These are phyloP conservation scores for Bipolaris zeicola DNA, from an alignment of 2,329 filamentous ascomycete genomes.

Conservation along the genomic window DNA sequence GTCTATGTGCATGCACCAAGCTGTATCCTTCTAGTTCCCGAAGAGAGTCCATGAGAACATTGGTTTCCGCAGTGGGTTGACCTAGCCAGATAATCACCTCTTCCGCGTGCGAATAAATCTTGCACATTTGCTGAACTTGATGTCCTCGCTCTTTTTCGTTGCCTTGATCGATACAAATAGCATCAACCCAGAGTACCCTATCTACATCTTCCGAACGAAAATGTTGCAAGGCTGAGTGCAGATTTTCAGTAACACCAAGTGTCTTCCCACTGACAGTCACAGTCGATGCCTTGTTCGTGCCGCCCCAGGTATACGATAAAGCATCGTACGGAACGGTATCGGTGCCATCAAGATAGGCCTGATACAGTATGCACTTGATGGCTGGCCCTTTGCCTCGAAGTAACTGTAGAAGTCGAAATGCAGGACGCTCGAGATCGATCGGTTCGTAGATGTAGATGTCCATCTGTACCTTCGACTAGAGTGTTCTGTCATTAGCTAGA, in stretches of 20 bases:
- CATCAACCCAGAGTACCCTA: constrained; percentile 2
- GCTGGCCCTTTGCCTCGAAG: background rate
- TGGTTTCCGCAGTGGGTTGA: background rate
- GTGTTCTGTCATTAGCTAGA: too few relatives aligned
- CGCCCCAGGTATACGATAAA: background rate
- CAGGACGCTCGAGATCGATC: background rate
- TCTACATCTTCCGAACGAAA: background rate
- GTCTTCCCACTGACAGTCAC: background rate
- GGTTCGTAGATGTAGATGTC: background rate
- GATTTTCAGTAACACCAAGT: background rate
- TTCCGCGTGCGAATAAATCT: background rate
- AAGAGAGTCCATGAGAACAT: background rate
- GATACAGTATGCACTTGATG: background rate
- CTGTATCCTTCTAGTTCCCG: background rate
- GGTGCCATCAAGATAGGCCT: background rate
- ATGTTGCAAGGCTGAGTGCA: background rate
- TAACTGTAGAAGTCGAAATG: background rate
- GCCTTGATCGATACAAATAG: constrained; percentile 2
- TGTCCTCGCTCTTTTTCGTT: background rate
- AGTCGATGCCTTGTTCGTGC: background rate
- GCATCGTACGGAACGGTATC: background rate
- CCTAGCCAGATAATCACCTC: background rate
- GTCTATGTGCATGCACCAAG: too few relatives aligned
- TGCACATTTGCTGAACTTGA: constrained; percentile 3
- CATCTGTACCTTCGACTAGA: too few relatives aligned